Evolutionary conservation across 2,329 filamentous ascomycete species (phyloP).

Genomic region (Pseudogymnoascus destructans): DNA sequence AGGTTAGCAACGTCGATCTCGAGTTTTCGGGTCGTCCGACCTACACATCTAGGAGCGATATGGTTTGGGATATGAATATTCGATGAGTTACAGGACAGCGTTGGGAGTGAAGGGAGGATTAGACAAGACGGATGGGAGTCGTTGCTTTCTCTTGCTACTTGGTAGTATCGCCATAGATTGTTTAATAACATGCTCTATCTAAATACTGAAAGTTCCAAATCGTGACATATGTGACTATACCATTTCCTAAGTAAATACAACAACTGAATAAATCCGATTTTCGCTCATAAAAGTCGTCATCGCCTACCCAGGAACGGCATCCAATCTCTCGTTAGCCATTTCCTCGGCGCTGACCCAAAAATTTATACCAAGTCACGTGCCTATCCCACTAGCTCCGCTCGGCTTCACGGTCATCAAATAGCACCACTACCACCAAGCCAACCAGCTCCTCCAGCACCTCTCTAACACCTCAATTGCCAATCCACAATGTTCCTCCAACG

Average conservation of each 20-base stretch:
- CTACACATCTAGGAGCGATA: constrained; percentile 1
- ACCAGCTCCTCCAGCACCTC: constrained; percentile 12
- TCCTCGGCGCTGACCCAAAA: constrained; percentile 1
- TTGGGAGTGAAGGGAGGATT: constrained; percentile 3
- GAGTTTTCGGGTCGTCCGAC: not conserved
- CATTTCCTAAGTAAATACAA: not conserved
- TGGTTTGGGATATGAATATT: constrained; percentile 8
- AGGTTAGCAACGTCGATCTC: not conserved
- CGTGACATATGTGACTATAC: not conserved
- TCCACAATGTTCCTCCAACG: constrained; percentile 50
- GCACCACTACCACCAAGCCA: constrained; percentile 1
- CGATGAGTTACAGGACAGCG: constrained; percentile 7
- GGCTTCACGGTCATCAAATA: constrained; percentile 9
- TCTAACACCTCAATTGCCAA: constrained; percentile 22
- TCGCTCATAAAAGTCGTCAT: constrained; percentile 1
- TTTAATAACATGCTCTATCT: constrained; percentile 8
- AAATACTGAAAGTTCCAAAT: not conserved
- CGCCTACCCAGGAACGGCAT: not conserved
- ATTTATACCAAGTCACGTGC: not conserved
- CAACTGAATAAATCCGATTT: not conserved
- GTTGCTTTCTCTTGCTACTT: constrained; percentile 4
- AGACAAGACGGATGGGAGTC: constrained; percentile 7
- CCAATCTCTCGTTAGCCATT: constrained; percentile 6
- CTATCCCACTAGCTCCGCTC: constrained; percentile 8
- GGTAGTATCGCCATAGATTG: constrained; percentile 5